Evolutionary conservation across 176 grass and related monocot species (phyloP).

Genomic region (Echinochloa phyllopogon): DNA sequence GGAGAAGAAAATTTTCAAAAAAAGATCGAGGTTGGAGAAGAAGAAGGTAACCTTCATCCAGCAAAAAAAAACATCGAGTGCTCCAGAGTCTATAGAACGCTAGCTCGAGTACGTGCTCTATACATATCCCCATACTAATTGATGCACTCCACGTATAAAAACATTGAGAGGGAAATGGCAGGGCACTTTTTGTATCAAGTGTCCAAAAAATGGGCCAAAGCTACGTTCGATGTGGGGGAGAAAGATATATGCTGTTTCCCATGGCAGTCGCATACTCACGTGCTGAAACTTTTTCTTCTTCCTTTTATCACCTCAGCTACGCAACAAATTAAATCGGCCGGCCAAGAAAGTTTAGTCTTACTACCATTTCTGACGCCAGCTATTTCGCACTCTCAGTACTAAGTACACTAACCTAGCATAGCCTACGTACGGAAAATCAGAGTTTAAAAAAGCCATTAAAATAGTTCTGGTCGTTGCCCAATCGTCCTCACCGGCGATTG

Average conservation of each 20-base stretch:
- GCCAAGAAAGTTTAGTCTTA: neutral
- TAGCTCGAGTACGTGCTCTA: neutral
- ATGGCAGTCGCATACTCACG: no score
- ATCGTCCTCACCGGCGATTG: constrained; percentile 32
- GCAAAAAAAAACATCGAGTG: neutral
- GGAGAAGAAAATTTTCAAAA: no score
- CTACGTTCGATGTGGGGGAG: neutral
- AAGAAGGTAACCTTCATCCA: no score
- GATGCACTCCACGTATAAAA: neutral
- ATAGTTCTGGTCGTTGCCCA: constrained; percentile 26
- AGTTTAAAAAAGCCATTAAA: neutral
- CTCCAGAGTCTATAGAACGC: neutral
- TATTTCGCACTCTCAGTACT: neutral
- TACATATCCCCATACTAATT: neutral
- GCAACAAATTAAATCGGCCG: neutral
- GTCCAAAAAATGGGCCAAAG: neutral
- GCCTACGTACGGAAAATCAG: neutral
- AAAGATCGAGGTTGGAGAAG: no score
- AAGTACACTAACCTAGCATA: neutral
- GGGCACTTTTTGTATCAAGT: neutral
- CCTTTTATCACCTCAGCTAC: neutral
- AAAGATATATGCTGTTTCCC: neutral
- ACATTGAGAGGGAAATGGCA: neutral
- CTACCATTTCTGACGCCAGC: neutral
- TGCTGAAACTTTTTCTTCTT: neutral